These are phyloP conservation scores for Cryphonectria nitschkei DNA, from an alignment of 2,329 filamentous ascomycete genomes.

Conservation along the genomic window DNA sequence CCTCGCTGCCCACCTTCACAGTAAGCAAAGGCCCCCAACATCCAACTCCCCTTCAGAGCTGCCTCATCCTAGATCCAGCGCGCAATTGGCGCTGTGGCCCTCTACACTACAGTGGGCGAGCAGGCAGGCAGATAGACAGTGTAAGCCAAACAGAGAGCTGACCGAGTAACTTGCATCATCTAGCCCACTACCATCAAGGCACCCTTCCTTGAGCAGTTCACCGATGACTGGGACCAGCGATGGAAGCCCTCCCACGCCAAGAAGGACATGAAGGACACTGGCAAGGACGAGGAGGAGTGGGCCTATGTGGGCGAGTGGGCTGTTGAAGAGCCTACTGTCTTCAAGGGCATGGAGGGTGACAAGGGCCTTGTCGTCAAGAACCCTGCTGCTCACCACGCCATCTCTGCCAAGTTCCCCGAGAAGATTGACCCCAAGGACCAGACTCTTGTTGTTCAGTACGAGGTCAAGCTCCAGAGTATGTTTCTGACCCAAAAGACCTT, in stretches of 20 bases:
- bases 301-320: slow-evolving; percentile 96
- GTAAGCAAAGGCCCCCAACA: slow-evolving; percentile 63
- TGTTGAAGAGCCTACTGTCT: slow-evolving; percentile 88
- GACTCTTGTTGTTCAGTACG: slow-evolving; percentile 96
- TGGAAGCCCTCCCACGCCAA: slow-evolving; percentile 97
- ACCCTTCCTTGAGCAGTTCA: slow-evolving; percentile 98
- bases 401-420: slow-evolving; percentile 97
- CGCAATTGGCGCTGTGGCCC: neutral
- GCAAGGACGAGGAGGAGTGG: slow-evolving; percentile 88
- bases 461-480: slow-evolving; percentile 98
- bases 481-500: slow-evolving; percentile 33
- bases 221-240: slow-evolving; percentile 88
- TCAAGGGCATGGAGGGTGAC: slow-evolving; percentile 92
- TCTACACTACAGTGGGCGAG: neutral
- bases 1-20: slow-evolving; percentile 81
- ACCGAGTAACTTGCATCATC: slow-evolving; percentile 8
- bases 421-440: slow-evolving; percentile 97
- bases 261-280: slow-evolving; percentile 79
- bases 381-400: slow-evolving; percentile 95
- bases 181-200: slow-evolving; percentile 89
- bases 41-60: neutral
- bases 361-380: slow-evolving; percentile 99
- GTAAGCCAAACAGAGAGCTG: slow-evolving; percentile 2
- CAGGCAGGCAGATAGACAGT: neutral
- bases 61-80: neutral